Percentiles rank a stretch among this genome's conserved stretches.
Conservation (phyloP, 495 filamentous ascomycete genomes). For the Cladorrhinum samala region DNA sequence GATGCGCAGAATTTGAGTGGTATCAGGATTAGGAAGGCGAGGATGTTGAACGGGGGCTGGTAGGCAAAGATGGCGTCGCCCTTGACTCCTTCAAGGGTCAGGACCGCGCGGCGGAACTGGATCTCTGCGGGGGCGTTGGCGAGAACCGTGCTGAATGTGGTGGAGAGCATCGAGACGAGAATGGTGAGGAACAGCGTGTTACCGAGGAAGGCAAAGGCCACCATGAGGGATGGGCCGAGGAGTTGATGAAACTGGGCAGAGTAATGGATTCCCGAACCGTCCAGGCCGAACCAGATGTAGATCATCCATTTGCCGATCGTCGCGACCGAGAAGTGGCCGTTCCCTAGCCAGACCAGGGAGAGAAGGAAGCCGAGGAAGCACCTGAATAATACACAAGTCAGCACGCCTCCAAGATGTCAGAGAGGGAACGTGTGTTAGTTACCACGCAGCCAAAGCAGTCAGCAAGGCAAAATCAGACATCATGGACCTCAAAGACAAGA, state of each 20-base stretch:
- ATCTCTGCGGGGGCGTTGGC: slow-evolving; percentile 61
- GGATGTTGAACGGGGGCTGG: slow-evolving; percentile 65
- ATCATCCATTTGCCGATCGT: slow-evolving; percentile 76
- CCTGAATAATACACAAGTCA: slow-evolving; percentile 3
- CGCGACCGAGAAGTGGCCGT: slow-evolving; percentile 38
- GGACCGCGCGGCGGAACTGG: slow-evolving; percentile 62
- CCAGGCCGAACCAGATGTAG: slow-evolving; percentile 74
- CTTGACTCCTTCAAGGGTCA: slow-evolving; percentile 74
- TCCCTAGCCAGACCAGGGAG: slow-evolving; percentile 61
- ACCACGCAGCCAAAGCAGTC: slow-evolving; percentile 58
- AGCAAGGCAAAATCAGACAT: slow-evolving; percentile 65
- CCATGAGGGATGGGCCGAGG: slow-evolving; percentile 62
- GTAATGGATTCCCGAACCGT: slow-evolving; percentile 62
- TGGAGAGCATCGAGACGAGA: slow-evolving; percentile 67
- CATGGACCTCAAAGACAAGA: slow-evolving; percentile 66
- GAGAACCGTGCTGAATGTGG: slow-evolving; percentile 62
- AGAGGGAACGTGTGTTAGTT: background rate
- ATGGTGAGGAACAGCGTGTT: slow-evolving; percentile 75
- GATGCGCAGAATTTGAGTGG: slow-evolving; percentile 60
- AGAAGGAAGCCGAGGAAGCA: slow-evolving; percentile 68
- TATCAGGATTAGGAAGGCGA: slow-evolving; percentile 56
- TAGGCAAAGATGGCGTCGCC: slow-evolving; percentile 68
- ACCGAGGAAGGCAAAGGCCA: slow-evolving; percentile 65
- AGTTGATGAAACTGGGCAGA: slow-evolving; percentile 61
- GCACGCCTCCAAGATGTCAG: background rate